A percentile compares a stretch with the other conserved stretches of the same genome.
These are phyloP conservation scores for Colletotrichum sp. DNA, from an alignment of 2,329 filamentous ascomycete species.

Conservation along the genomic window DNA sequence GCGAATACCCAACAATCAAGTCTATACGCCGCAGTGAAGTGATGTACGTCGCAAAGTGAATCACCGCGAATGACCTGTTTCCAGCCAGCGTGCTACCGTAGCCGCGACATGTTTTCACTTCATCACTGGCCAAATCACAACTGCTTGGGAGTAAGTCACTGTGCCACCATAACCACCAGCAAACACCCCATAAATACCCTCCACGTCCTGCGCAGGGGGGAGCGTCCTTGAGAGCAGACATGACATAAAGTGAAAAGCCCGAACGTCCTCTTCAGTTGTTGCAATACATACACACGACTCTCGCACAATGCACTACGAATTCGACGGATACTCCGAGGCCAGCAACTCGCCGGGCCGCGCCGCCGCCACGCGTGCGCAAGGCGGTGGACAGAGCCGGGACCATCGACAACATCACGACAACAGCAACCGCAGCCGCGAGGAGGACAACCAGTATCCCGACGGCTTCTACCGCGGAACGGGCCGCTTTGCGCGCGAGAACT, in stretches of 20 bases:
- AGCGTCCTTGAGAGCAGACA: background rate
- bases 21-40: background rate
- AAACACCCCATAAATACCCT: background rate
- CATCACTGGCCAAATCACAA: background rate
- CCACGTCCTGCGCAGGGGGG: background rate
- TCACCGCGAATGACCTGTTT: background rate
- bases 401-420: background rate
- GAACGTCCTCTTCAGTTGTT: background rate
- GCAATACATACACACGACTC: background rate
- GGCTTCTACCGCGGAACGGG: background rate
- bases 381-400: background rate
- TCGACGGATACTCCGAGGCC: conserved; percentile 14
- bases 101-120: background rate
- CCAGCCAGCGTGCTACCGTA: background rate
- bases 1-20: background rate
- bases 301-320: background rate
- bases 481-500: background rate
- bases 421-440: background rate
- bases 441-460: background rate
- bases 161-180: background rate
- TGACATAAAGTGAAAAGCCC: background rate
- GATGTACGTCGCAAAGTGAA: background rate
- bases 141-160: background rate
- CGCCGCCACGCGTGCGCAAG: background rate
- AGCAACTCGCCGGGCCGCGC: background rate